Conservation (phyloP, 345 rosid genomes). For the Acer campestre region DNA sequence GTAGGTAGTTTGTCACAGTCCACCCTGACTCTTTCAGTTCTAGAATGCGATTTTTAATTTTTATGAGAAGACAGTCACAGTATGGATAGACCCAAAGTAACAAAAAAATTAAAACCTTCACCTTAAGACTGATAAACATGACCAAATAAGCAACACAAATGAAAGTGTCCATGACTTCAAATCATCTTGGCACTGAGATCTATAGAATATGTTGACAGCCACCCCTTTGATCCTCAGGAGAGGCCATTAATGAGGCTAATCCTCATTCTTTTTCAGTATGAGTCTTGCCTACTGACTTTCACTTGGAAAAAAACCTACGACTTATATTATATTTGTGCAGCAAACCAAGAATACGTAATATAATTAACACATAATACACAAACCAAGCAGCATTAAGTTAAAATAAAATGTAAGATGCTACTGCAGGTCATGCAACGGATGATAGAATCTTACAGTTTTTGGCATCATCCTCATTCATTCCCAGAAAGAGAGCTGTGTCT, state of each 20-base stretch:
- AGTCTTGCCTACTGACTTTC: neutral
- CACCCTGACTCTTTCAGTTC: neutral
- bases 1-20: neutral
- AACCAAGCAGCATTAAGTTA: neutral
- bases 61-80: neutral
- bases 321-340: neutral
- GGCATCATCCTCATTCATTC: slow-evolving; percentile 86
- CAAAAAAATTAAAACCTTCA: neutral
- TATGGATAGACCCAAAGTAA: neutral
- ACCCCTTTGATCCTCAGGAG: neutral
- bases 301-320: neutral
- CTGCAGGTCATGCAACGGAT: neutral
- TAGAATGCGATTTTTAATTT: neutral
- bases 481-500: slow-evolving; percentile 79
- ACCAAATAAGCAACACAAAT: neutral
- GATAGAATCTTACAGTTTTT: slow-evolving; percentile 59
- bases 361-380: neutral
- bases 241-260: neutral
- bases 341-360: neutral
- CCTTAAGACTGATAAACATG: neutral
- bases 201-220: neutral
- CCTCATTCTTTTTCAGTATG: neutral
- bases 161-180: neutral
- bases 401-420: neutral
- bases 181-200: neutral